These are phyloP conservation scores for Pyricularia sp. DNA, from an alignment of 2,329 filamentous ascomycete genomes.

Conservation along the genomic window DNA sequence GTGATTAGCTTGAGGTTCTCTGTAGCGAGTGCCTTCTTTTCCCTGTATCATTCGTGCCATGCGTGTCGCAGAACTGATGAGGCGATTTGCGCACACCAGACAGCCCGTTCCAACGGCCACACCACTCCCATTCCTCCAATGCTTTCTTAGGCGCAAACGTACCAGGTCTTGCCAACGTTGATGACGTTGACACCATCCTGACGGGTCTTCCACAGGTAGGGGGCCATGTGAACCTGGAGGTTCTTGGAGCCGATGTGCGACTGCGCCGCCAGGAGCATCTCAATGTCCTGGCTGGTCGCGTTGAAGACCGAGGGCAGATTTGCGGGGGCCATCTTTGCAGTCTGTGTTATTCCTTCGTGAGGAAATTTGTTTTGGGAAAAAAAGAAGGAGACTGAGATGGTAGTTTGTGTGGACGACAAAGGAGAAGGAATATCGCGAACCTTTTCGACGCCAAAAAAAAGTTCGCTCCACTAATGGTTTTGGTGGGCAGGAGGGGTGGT, in stretches of 20 bases:
- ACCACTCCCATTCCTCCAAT: background rate
- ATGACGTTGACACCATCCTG: slow-evolving; percentile 96
- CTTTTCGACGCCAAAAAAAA: slow-evolving; percentile 10
- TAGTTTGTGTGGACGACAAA: slow-evolving; percentile 11
- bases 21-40: background rate
- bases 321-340: slow-evolving; percentile 79
- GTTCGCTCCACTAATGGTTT: background rate
- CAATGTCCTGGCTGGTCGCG: slow-evolving; percentile 95
- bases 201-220: slow-evolving; percentile 99
- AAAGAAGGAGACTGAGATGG: background rate
- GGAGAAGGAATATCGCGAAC: background rate
- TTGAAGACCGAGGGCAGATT: slow-evolving; percentile 95
- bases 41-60: background rate
- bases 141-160: slow-evolving; percentile 24
- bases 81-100: background rate
- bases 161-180: slow-evolving; percentile 99
- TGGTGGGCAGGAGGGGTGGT: background rate
- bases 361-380: background rate
- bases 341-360: slow-evolving; percentile 9
- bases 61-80: background rate
- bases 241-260: slow-evolving; percentile 97
- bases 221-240: slow-evolving; percentile 84
- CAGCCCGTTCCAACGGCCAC: background rate
- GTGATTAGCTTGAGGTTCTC: background rate
- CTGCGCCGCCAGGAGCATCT: slow-evolving; percentile 97